Evolutionary conservation across 2,329 filamentous ascomycete species (phyloP), one percentile per base, ranked within the genome.

Genomic region (Trichoderma simmonsii): DNA sequence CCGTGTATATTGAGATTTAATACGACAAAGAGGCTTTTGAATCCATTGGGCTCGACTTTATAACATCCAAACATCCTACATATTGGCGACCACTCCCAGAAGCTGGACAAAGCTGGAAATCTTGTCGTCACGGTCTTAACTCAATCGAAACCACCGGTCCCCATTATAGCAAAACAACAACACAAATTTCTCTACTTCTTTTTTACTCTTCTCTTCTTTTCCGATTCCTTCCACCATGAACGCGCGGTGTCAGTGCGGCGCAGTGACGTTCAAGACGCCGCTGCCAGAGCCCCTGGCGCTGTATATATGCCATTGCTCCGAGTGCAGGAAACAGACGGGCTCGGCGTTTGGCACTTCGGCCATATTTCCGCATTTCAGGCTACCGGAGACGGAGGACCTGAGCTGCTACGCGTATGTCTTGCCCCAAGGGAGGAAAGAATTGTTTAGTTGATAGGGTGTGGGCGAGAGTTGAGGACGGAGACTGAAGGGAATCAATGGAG

Each of bases 231-330:
- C 30, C 70, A 76, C 28, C 60, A 90, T 90, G 89, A 85, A 90
- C 70, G 87, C 84, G 32, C 82, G 82, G 67, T 92, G 91, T 78
- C 89, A 92, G 79, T 93, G 91, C 82, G 88, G 89, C 67, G 81
- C 86, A 18, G 85, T 92, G 68, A 77, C 78, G 48, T 93, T 93
- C 83, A 87, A 83, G 73, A 92, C 90, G 34, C 89, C 91, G 1
- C 81, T 86, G 1, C 79, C 84, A 4, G 83, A 86, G 71, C 91
- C 91, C 0, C 81, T 91, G 57, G 87, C 86, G n/a, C 82, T 92
- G 65, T 93, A 91, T 79, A 89, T 92, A 78, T 93, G 91, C 81
- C 91, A 93, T 81, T 93, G 91, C 80, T 81, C 84, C 70, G 86
- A 90, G 78, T 93, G 91, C 79, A 86, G 88, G 62, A 85, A 87